Conservation (phyloP, 1,284 basidiomycete genomes). For the Ganoderma boninense region DNA sequence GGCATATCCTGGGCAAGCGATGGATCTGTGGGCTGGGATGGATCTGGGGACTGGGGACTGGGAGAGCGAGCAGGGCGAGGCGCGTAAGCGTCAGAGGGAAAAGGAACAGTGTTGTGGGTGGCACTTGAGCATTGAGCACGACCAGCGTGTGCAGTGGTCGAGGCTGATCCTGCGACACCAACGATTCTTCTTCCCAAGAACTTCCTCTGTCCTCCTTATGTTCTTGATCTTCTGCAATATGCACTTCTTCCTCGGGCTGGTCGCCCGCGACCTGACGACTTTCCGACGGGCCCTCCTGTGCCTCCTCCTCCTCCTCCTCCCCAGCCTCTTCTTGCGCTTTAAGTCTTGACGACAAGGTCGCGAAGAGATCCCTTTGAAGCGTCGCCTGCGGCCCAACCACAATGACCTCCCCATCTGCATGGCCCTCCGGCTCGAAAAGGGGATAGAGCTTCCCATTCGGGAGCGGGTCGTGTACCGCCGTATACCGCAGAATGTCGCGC, state of each 20-base stretch:
- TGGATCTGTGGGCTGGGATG: conserved; percentile 57
- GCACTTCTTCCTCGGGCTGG: neutral
- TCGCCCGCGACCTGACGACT: too few species aligned
- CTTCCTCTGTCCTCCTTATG: conserved; percentile 6
- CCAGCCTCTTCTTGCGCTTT: conserved; percentile 45
- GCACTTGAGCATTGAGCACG: conserved; percentile 45
- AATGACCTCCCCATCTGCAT: conserved; percentile 68
- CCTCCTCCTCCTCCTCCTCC: neutral
- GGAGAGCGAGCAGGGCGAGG: conserved; percentile 60
- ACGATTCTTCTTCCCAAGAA: conserved; percentile 37
- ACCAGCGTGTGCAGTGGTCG: conserved; percentile 41
- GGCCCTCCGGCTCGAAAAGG: conserved; percentile 56
- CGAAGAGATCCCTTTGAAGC: conserved; percentile 54
- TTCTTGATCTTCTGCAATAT: neutral
- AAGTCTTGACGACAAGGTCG: conserved; percentile 12
- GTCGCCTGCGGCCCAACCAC: conserved; percentile 62
- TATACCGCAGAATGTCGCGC: conserved; percentile 60
- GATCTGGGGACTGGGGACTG: conserved; percentile 50
- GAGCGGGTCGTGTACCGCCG: conserved; percentile 64
- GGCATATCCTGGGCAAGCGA: conserved; percentile 65
- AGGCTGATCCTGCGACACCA: conserved; percentile 25
- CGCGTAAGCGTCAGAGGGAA: conserved; percentile 67
- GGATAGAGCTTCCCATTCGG: conserved; percentile 54
- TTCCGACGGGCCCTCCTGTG: neutral
- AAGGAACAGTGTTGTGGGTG: conserved; percentile 48